Conservation (phyloP, 2,329 filamentous ascomycete genomes). For the Emmonsia crescens region DNA sequence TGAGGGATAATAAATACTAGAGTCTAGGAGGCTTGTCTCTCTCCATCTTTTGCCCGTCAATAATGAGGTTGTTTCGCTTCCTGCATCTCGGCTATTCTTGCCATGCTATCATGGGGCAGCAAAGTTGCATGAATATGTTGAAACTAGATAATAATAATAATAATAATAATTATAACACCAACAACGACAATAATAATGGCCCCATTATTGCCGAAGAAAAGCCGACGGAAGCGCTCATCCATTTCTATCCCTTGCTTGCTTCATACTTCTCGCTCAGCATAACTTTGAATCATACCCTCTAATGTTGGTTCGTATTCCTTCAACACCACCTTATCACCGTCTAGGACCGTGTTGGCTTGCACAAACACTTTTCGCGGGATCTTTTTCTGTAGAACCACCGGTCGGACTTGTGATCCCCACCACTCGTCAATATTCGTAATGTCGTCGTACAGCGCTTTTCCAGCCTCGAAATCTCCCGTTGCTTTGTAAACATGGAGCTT, state of each 20-base stretch:
- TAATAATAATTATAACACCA: background rate
- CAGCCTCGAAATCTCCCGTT: conserved; percentile 69
- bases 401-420: conserved; percentile 70
- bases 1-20: background rate
- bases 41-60: background rate
- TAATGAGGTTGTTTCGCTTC: background rate
- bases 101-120: background rate
- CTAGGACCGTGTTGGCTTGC: conserved; percentile 74
- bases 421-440: conserved; percentile 79
- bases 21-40: too few relatives aligned
- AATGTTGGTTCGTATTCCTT: conserved; percentile 77
- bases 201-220: background rate
- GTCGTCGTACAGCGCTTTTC: conserved; percentile 67
- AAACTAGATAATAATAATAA: background rate
- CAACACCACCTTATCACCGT: conserved; percentile 59
- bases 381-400: conserved; percentile 48
- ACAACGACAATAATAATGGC: background rate
- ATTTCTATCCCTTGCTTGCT: background rate
- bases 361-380: conserved; percentile 67
- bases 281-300: conserved; percentile 76
- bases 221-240: background rate
- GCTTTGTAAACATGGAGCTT: conserved; percentile 89
- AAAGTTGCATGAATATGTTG: background rate
- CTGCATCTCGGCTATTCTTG: background rate
- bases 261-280: conserved; percentile 48